A percentile compares a stretch with the other conserved stretches of the same genome.
Evolutionary conservation across 2,329 filamentous ascomycete genomes (phyloP).

Genomic region (Pseudogymnoascus sp.): DNA sequence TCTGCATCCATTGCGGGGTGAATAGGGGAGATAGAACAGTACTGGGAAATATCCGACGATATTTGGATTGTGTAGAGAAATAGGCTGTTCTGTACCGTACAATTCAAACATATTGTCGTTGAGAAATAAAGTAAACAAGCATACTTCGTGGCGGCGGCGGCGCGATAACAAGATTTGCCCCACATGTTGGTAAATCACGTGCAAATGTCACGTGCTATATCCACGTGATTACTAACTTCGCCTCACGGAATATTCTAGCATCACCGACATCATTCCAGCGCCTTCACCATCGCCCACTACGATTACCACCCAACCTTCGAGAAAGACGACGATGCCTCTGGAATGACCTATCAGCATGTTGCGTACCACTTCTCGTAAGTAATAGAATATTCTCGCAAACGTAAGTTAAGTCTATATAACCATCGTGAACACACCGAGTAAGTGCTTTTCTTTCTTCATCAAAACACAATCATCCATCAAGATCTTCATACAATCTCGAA

Average conservation of each 20-base stretch:
- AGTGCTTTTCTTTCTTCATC: constrained; percentile 5
- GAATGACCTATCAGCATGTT: background rate
- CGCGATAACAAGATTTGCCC: background rate
- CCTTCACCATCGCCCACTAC: background rate
- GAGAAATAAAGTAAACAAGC: constrained; percentile 1
- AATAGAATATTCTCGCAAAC: background rate
- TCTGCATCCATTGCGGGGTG: background rate
- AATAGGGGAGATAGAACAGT: background rate
- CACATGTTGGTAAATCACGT: background rate
- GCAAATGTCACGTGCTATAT: background rate
- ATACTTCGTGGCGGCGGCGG: background rate
- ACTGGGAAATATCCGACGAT: background rate
- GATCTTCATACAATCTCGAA: background rate
- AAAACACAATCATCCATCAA: constrained; percentile 6
- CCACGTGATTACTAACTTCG: background rate
- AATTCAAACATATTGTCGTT: background rate
- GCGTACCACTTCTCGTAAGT: background rate
- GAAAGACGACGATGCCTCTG: background rate
- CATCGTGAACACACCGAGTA: constrained; percentile 1
- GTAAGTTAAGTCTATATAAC: constrained; percentile 4
- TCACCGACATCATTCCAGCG: background rate
- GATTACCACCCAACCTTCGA: background rate
- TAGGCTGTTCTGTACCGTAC: background rate
- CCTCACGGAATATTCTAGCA: constrained; percentile 4
- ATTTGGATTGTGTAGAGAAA: background rate